Base-by-base conservation (phyloP, 257 asterid genomes). In the Solanum stenotomum region DNA sequence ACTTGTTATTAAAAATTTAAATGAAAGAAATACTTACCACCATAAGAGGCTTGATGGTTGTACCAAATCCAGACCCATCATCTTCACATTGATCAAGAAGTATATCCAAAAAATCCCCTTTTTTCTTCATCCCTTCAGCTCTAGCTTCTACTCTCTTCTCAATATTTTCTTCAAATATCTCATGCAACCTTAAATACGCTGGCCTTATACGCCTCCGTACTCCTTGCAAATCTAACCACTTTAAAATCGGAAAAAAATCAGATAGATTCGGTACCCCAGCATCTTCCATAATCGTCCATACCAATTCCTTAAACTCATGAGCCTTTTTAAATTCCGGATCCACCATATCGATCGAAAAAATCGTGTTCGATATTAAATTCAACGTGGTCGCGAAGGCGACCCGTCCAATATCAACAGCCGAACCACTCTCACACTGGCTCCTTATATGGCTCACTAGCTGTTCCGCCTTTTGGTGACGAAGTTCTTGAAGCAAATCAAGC, bases 1-100 rank as follows among this genome's bases (percentile, higher is more conserved):
- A 0, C 49, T 42, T 0, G 14, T 42, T 33, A 33, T 33, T 3
- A 42, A 42, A 10, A 42, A 40, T 0, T 42, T 44, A 56, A 56
- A 33, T 0, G 0, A 75, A 75, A 35, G 18, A 35, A 76, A 8
- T 6, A 78, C n/a, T 79, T 44, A 79, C 85, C 85, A 79, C 85
- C 67, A 44, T 79, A 46, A 44, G 85, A 79, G 85, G 85, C 14
- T 89, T 87, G 81, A 87, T 84, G 6, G 72, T 83, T 72, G 78
- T 38, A n/a, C 85, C 76, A 84, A 89, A 83, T 5, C 82, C 88
- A 74, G 89, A 74, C 15, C 33, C 86, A 7, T 87, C 83, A 40
- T 86, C 84, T 22, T 86, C 85, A 44, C 68, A 70, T 4, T 70
- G 83, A 75, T 71, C 83, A 29, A 86, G 88, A 86, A 86, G 44